These are phyloP conservation scores for Eragrostis nindensis DNA, from an alignment of 176 grass and related monocot species.

Conservation along the genomic window DNA sequence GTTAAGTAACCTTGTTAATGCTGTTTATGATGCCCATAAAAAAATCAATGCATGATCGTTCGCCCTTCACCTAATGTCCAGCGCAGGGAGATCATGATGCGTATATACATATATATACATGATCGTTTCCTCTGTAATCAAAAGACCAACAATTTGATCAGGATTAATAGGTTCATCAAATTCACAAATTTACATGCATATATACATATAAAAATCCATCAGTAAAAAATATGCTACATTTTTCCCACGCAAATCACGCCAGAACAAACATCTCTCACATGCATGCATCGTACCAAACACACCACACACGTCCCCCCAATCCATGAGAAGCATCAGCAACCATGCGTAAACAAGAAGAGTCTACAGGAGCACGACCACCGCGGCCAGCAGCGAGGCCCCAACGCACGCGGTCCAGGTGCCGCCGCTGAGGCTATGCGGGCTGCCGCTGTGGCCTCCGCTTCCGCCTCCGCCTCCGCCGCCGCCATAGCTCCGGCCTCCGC, in stretches of 20 bases:
- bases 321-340: too few species aligned
- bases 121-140: background rate
- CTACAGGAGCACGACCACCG: constrained; percentile 31
- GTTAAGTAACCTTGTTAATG: too few species aligned
- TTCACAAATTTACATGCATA: background rate
- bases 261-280: background rate
- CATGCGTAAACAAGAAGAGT: background rate
- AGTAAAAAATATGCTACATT: background rate
- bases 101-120: too few species aligned
- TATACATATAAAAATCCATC: background rate
- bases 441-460: background rate
- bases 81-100: background rate
- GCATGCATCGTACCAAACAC: too few species aligned
- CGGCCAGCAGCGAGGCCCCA: constrained; percentile 22
- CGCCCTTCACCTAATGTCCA: background rate
- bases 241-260: background rate
- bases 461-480: background rate
- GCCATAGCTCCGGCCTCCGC: background rate
- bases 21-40: too few species aligned
- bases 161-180: background rate
- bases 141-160: background rate
- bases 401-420: constrained; percentile 44
- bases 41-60: too few species aligned
- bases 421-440: constrained; percentile 22
- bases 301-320: too few species aligned